These are phyloP conservation scores for Rosa persica DNA, from an alignment of 306 rosid species.

Conservation along the genomic window DNA sequence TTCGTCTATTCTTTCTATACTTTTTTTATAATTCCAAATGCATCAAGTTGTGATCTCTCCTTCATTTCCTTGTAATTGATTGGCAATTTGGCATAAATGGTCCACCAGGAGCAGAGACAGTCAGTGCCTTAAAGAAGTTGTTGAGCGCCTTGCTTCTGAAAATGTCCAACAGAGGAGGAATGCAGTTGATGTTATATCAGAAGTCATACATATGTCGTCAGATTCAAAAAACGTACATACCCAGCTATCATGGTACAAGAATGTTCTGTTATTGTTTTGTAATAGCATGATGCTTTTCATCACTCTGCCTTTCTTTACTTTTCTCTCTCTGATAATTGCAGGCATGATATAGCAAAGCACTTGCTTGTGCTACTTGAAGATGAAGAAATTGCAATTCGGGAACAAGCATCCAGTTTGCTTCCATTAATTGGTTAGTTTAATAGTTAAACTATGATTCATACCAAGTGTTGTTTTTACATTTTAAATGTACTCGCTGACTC, in stretches of 20 bases:
- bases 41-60: slow-evolving; percentile 11
- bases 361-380: slow-evolving; percentile 77
- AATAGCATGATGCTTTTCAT: neutral
- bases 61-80: slow-evolving; percentile 24
- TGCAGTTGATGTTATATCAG: slow-evolving; percentile 79
- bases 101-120: slow-evolving; percentile 60
- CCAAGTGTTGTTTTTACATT: neutral
- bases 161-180: slow-evolving; percentile 69
- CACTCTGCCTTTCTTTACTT: neutral
- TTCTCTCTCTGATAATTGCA: slow-evolving; percentile 31
- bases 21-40: slow-evolving; percentile 10
- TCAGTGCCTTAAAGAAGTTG: slow-evolving; percentile 64
- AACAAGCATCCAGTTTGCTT: slow-evolving; percentile 70
- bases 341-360: slow-evolving; percentile 65
- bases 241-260: slow-evolving; percentile 53
- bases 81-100: slow-evolving; percentile 31
- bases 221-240: slow-evolving; percentile 39
- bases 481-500: neutral
- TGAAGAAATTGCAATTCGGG: slow-evolving; percentile 57
- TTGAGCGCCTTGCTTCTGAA: slow-evolving; percentile 62
- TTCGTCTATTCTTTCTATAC: slow-evolving; percentile 33
- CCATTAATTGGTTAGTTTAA: slow-evolving; percentile 62
- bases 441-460: neutral
- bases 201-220: slow-evolving; percentile 51
- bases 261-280: slow-evolving; percentile 11